Base-by-base conservation (phyloP, 2,329 filamentous ascomycete genomes). In the Penicillium griseofulvum region DNA sequence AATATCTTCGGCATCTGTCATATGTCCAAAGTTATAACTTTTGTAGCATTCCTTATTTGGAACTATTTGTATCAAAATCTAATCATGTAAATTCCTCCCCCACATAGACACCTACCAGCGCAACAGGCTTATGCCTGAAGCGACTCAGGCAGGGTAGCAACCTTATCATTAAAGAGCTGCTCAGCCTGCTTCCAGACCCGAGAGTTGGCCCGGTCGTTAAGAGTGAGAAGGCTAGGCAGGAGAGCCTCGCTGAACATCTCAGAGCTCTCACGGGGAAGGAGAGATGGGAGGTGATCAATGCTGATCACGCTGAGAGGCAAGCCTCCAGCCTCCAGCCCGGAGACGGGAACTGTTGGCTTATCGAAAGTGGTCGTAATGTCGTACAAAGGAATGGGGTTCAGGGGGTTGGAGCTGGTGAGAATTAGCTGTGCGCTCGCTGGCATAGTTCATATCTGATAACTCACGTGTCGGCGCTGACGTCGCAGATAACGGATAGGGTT, bases 161-260 rank as follows among this genome's bases (percentile, higher is more conserved):
- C 88, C 83, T 94, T 94, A 61, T 93, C 85, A 59, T 89, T 77
- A 78, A 93, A 96, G 52, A 96, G 79, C 76, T 90, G 87, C 78
- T 95, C 86, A 0, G 92, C 92, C 56, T 89, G 84, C 51, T 83
- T 80, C 92, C 92, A 97, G n/a, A 96, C 92, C 7, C 72, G 71
- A 12, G 86, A 81, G 19, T 81, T 87, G 56, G 82, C 77, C 71
- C 90, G 84, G 70, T 94, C 84, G 73, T 94, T 90, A 59, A 97
- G 81, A 57, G 86, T 81, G 57, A 94, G 74, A 63, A 97, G 77
- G 67, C 86, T 89, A 19, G 91, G 90, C 67, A 96, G 78, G 62
- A 97, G 79, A 45, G 88, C 88, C 49, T 83, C 79, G 72, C 87
- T 90, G 78, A 96, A 97, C 19, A 87, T 87, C 76, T 97, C 91